These are phyloP conservation scores for Cryptosporidium canis DNA, from an alignment of 169 alveolate genomes.

Conservation along the genomic window DNA sequence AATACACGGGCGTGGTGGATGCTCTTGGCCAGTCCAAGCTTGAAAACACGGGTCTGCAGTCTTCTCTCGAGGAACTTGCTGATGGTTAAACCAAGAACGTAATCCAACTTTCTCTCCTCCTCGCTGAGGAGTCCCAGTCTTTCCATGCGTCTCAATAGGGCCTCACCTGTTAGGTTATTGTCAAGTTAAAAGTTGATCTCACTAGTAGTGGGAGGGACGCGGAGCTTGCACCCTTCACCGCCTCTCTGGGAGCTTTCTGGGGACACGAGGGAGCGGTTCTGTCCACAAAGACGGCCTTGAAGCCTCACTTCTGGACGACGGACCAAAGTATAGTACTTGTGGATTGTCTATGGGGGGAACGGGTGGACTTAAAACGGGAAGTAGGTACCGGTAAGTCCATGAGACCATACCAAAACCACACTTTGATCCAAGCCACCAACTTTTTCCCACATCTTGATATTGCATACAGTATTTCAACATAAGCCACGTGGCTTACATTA, in stretches of 20 bases:
- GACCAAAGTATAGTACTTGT: neutral
- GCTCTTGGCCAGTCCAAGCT: conserved; percentile 94
- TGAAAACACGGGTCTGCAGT: conserved; percentile 97
- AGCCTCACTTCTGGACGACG: too few relatives aligned
- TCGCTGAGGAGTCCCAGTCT: conserved; percentile 97
- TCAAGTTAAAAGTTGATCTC: conserved; percentile 7
- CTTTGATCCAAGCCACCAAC: conserved; percentile 42
- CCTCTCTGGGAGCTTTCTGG: too few relatives aligned
- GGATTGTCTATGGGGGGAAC: conserved; percentile 73
- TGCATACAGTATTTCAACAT: conserved; percentile 13
- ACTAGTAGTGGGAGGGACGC: neutral
- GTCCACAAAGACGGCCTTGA: too few relatives aligned
- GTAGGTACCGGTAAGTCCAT: conserved; percentile 11
- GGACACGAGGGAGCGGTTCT: too few relatives aligned
- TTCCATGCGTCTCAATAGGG: conserved; percentile 98
- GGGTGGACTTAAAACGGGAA: conserved; percentile 46
- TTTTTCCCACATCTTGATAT: conserved; percentile 53
- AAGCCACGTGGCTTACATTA: neutral
- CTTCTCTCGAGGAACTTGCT: conserved; percentile 98
- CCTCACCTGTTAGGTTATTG: conserved; percentile 86
- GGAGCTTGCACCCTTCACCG: neutral
- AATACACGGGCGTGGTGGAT: conserved; percentile 99
- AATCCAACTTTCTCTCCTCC: conserved; percentile 97
- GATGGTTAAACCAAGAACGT: conserved; percentile 97
- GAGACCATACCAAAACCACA: neutral